Conservation (phyloP, 257 asterid species). For the Fraxinus cuspidata region DNA sequence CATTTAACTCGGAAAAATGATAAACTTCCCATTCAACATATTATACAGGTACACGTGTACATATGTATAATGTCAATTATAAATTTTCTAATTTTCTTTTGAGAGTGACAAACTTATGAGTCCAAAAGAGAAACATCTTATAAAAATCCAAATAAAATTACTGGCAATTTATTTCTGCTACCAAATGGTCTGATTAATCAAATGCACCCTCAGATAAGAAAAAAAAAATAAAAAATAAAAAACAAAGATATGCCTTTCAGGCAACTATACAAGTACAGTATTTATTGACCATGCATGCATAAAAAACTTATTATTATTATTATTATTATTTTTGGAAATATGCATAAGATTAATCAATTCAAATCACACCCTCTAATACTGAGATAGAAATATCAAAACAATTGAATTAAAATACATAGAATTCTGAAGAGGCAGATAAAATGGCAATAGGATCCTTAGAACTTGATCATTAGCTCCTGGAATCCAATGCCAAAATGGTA, state of each 20-base stretch:
- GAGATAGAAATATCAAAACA: conserved; percentile 23
- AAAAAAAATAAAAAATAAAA: no score
- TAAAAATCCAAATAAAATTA: neutral
- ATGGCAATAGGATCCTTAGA: neutral
- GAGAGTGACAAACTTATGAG: neutral
- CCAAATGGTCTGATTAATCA: neutral
- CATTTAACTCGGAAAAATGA: no score
- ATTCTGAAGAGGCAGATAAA: neutral
- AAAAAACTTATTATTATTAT: neutral
- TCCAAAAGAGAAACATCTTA: neutral
- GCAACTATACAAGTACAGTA: neutral
- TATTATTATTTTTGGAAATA: neutral
- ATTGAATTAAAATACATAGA: neutral
- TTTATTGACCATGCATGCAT: neutral
- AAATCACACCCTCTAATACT: conserved; percentile 1
- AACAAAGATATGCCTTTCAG: neutral
- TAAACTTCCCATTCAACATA: no score
- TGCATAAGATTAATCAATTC: neutral
- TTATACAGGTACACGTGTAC: no score
- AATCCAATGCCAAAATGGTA: conserved; percentile 49
- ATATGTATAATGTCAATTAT: no score
- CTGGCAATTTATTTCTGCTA: neutral
- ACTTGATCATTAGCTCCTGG: conserved; percentile 35
- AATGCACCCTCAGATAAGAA: neutral
- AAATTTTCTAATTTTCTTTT: no score